Base-by-base conservation (phyloP, 768 basidiomycete species). In the Boletus fagicola region DNA sequence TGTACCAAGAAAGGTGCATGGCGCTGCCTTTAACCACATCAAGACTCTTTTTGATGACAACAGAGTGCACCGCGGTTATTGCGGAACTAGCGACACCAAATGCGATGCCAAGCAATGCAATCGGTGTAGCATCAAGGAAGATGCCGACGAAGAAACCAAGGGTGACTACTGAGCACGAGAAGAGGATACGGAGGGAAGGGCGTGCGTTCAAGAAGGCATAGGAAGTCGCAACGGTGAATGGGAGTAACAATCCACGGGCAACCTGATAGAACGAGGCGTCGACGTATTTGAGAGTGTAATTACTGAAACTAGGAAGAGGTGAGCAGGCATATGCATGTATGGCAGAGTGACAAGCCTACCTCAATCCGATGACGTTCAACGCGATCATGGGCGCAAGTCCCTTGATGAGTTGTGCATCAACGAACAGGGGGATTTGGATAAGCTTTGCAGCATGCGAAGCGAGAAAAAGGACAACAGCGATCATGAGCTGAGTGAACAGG, bases 211-310 rank as follows among this genome's bases (percentile, higher is more conserved):
- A 85, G 68, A 92, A 76, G 65, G 91, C 28, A 71, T 83, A 89
- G 42, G 95, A 94, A n/a, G 92, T 87, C 66, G 78, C 76, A 64
- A 97, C 93, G 18, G 96, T 98, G 78, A 94, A 90, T 0, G 96
- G 95, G 24, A 98, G 85, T 30, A 98, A 84, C 58, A 98, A 81
- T 11, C 95, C 95, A 16, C 95, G 88, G 0, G 95, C 95, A 60
- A 98, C 89, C 76, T 96, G 94, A 72, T 96, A 94, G 74, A 96
- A 94, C 0, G 93, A 94, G 13, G 92, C 92, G 55, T 94, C 94
- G 63, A 97, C 94, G 66, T 90, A 92, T 84, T 94, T 92, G 57
- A 95, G 81, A 40, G 90, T 93, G 68, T 86, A 94, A 71, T 94
- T 95, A 74, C 90, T 91, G 68, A 91, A 88, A 66, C 90, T 92